Conservation (phyloP, 2,329 filamentous ascomycete genomes). For the Rhinocladiella mackenziei region DNA sequence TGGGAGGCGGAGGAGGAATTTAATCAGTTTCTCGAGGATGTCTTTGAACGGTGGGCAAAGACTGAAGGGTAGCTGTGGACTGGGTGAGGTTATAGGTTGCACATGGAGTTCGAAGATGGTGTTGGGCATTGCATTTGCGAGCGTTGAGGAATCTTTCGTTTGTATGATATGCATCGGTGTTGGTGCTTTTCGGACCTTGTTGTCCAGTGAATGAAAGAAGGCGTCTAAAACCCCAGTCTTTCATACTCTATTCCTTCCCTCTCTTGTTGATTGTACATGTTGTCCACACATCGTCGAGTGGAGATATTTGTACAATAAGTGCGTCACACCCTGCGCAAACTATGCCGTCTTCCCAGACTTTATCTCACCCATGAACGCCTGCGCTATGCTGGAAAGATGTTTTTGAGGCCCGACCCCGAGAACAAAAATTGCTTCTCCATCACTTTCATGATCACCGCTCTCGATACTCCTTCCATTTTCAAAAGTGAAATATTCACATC, state of each 20-base stretch:
- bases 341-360: neutral
- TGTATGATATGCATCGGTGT: too few relatives aligned
- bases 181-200: too few relatives aligned
- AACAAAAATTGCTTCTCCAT: neutral
- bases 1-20: slow-evolving; percentile 69
- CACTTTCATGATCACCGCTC: neutral
- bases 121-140: too few relatives aligned
- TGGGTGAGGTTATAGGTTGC: too few relatives aligned
- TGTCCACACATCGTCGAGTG: slow-evolving; percentile 8
- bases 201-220: too few relatives aligned
- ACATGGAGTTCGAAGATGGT: too few relatives aligned
- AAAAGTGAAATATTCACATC: too few relatives aligned
- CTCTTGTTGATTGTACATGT: slow-evolving; percentile 10
- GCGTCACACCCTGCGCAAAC: neutral
- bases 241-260: neutral
- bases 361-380: slow-evolving; percentile 17
- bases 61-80: slow-evolving; percentile 3
- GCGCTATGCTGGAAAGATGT: slow-evolving; percentile 16
- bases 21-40: slow-evolving; percentile 58
- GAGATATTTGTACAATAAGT: slow-evolving; percentile 16
- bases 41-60: slow-evolving; percentile 43
- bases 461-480: too few relatives aligned
- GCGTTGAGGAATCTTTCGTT: too few relatives aligned
- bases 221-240: too few relatives aligned
- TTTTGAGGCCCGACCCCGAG: neutral